These are phyloP conservation scores for Mucor irregularis DNA, from an alignment of 371 early-diverging fungal species.

Conservation along the genomic window DNA sequence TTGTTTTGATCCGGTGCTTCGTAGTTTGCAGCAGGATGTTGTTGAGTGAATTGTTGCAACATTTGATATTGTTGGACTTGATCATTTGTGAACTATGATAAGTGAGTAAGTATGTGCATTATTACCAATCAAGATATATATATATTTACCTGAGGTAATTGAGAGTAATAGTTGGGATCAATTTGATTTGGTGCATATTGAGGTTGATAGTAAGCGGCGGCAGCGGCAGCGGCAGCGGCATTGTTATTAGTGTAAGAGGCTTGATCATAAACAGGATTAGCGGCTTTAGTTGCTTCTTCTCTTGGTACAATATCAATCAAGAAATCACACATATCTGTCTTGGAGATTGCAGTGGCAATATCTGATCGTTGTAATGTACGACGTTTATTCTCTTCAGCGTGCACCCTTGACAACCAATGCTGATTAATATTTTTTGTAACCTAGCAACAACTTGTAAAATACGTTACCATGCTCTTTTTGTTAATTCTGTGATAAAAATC, in stretches of 20 bases:
- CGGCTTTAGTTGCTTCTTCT: conserved; percentile 52
- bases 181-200: conserved; percentile 21
- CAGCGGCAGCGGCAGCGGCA: conserved; percentile 16
- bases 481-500: conserved; percentile 95
- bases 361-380: conserved; percentile 97
- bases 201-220: conserved; percentile 17
- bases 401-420: too few relatives aligned
- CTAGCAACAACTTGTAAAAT: too few relatives aligned
- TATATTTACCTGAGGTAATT: conserved; percentile 15
- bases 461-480: conserved; percentile 88
- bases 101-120: too few relatives aligned
- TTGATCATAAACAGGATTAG: neutral
- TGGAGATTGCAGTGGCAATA: conserved; percentile 91
- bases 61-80: conserved; percentile 20
- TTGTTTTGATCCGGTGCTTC: neutral
- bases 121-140: too few relatives aligned
- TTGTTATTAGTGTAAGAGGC: too few relatives aligned
- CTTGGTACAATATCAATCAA: conserved; percentile 98
- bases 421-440: too few relatives aligned
- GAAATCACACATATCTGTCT: conserved; percentile 98
- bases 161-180: conserved; percentile 18
- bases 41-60: conserved; percentile 15
- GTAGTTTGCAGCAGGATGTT: conserved; percentile 7
- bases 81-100: conserved; percentile 10
- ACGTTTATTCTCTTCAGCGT: conserved; percentile 98